Percentiles rank a stretch among this genome's conserved stretches.
Evolutionary conservation across 139 green algal species (phyloP).

Genomic region (Desmodesmus armatus): DNA sequence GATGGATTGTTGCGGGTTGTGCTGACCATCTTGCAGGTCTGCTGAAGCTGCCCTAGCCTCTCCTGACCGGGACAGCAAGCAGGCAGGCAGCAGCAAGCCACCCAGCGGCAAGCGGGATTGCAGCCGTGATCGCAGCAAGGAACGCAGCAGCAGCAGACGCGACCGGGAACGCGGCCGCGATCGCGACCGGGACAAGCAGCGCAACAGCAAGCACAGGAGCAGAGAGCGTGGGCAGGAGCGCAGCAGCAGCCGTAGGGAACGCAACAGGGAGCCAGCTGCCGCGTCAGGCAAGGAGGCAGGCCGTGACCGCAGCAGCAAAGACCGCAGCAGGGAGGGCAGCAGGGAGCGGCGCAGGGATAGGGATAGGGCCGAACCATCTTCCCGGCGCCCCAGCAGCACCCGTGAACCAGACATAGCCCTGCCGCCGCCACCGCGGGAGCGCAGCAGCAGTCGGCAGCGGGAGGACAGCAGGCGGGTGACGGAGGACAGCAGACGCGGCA

Average conservation of each 20-base stretch:
- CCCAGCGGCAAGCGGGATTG: neutral
- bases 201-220: neutral
- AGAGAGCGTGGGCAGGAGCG: conserved; percentile 4
- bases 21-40: neutral
- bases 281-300: neutral
- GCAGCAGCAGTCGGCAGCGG: too few species aligned
- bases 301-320: neutral
- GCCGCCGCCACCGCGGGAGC: too few species aligned
- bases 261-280: conserved; percentile 10
- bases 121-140: conserved; percentile 5
- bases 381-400: too few species aligned
- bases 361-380: too few species aligned
- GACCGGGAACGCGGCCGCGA: neutral
- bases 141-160: neutral
- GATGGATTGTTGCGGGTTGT: neutral
- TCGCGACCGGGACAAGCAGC: neutral
- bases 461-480: too few species aligned
- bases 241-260: neutral
- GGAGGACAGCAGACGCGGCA: too few species aligned
- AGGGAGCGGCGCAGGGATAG: too few species aligned
- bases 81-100: neutral
- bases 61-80: neutral
- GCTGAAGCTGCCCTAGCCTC: neutral
- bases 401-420: too few species aligned
- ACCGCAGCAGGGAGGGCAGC: neutral